phyloP scores from a whole-genome alignment of 306 rosid genomes.

The Lathyrus tuberosus region DNA sequence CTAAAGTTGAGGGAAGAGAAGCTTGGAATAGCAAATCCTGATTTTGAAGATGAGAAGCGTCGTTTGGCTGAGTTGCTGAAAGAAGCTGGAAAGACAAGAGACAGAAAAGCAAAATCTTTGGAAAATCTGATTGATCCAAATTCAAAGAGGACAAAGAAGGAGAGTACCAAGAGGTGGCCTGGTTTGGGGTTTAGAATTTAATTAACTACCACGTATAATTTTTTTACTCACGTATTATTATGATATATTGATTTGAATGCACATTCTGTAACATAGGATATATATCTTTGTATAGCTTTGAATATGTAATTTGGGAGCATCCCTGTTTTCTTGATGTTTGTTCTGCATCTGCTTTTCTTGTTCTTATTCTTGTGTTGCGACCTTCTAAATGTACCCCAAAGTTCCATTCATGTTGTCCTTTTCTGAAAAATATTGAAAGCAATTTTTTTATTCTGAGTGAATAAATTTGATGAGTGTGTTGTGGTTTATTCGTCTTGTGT shows the following conservation, averaged over 20 bases:
- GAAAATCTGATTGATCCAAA: slow-evolving; percentile 92
- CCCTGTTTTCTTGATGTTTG: slow-evolving; percentile 48
- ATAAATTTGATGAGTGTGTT: slow-evolving; percentile 51
- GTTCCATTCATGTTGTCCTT: slow-evolving; percentile 23
- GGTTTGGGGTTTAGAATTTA: slow-evolving; percentile 92
- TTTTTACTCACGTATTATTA: background rate
- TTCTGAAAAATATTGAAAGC: slow-evolving; percentile 46
- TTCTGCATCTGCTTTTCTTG: slow-evolving; percentile 45
- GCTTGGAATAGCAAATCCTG: slow-evolving; percentile 96
- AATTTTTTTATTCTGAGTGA: slow-evolving; percentile 69
- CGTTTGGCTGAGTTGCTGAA: slow-evolving; percentile 88
- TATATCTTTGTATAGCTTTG: slow-evolving; percentile 86
- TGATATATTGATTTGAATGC: slow-evolving; percentile 43
- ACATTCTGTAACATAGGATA: slow-evolving; percentile 86
- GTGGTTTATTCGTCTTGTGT: slow-evolving; percentile 37
- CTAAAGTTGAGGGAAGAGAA: slow-evolving; percentile 70
- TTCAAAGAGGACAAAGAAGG: slow-evolving; percentile 95
- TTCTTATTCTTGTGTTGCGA: slow-evolving; percentile 55
- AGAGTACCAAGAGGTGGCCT: slow-evolving; percentile 87
- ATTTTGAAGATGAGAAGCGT: slow-evolving; percentile 93
- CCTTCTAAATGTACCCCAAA: slow-evolving; percentile 62
- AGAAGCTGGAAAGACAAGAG: slow-evolving; percentile 95
- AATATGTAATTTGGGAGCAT: slow-evolving; percentile 65
- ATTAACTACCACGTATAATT: slow-evolving; percentile 25
- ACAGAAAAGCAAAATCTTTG: slow-evolving; percentile 88